Percentiles rank a stretch among this genome's conserved stretches.
These are phyloP conservation scores for Naganishia albida DNA, from an alignment of 1,284 basidiomycete species.

Conservation along the genomic window DNA sequence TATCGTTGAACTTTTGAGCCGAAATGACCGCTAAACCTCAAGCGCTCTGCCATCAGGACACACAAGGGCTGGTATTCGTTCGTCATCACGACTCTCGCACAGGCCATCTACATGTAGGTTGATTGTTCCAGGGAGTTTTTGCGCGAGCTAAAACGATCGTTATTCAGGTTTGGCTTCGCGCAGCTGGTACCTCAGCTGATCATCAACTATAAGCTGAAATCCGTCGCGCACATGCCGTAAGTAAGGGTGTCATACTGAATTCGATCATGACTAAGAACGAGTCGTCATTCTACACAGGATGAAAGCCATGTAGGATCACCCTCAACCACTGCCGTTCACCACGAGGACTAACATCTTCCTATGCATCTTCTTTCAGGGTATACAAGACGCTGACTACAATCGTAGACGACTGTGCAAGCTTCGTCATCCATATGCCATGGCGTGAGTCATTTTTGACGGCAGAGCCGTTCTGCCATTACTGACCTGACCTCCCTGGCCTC, in stretches of 20 bases:
- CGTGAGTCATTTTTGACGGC: constrained; percentile 75
- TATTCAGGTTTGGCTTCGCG: constrained; percentile 95
- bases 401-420: constrained; percentile 73
- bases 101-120: constrained; percentile 48
- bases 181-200: constrained; percentile 84
- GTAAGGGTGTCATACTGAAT: constrained; percentile 5
- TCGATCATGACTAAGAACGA: not conserved
- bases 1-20: not conserved
- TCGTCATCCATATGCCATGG: constrained; percentile 95
- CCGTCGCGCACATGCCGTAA: constrained; percentile 52
- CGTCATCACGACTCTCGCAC: constrained; percentile 66
- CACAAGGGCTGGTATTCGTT: constrained; percentile 96
- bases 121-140: not conserved
- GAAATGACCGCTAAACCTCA: no score
- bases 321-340: constrained; percentile 66
- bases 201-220: constrained; percentile 96
- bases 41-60: constrained; percentile 57
- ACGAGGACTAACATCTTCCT: constrained; percentile 71
- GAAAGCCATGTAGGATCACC: constrained; percentile 73
- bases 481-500: not conserved
- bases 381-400: constrained; percentile 50
- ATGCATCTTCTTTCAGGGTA: constrained; percentile 14
- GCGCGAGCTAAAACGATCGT: constrained; percentile 44
- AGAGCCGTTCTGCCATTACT: not conserved
- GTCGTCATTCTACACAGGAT: constrained; percentile 55